These are phyloP conservation scores for Penicillium hordei DNA, from an alignment of 2,329 filamentous ascomycete species.

Conservation along the genomic window DNA sequence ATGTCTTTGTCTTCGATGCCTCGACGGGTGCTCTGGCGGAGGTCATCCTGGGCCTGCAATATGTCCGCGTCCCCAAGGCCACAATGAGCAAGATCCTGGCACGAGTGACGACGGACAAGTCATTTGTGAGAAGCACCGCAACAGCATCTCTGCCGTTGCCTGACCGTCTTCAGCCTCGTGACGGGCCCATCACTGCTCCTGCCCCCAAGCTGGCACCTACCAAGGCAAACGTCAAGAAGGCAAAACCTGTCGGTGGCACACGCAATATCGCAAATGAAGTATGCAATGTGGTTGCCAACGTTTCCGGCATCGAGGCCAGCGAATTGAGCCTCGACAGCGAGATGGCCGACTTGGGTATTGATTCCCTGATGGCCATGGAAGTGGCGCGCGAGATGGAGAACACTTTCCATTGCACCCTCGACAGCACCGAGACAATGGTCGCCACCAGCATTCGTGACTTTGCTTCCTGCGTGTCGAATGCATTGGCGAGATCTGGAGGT, in stretches of 20 bases:
- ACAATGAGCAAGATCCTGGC: not conserved
- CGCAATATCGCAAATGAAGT: not conserved
- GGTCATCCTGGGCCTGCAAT: not conserved
- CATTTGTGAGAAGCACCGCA: too few relatives aligned
- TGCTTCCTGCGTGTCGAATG: not conserved
- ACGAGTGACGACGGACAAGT: not conserved
- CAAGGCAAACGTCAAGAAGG: too few relatives aligned
- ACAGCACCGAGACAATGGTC: not conserved
- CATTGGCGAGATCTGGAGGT: not conserved
- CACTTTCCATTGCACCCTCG: not conserved
- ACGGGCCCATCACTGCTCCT: not conserved
- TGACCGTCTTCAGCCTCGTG: too few relatives aligned
- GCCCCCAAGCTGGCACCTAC: too few relatives aligned
- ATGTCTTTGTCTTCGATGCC: not conserved
- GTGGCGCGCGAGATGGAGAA: not conserved
- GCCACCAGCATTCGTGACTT: not conserved
- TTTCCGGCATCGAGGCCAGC: not conserved
- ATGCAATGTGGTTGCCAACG: not conserved
- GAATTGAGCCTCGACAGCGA: not conserved
- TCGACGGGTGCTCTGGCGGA: not conserved
- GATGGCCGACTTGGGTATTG: not conserved
- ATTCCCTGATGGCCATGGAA: not conserved
- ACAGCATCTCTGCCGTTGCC: too few relatives aligned
- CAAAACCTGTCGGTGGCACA: not conserved
- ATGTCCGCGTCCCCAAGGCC: not conserved